Evolutionary conservation across 176 grass and related monocot species (phyloP).

Genomic region (Areca catechu): DNA sequence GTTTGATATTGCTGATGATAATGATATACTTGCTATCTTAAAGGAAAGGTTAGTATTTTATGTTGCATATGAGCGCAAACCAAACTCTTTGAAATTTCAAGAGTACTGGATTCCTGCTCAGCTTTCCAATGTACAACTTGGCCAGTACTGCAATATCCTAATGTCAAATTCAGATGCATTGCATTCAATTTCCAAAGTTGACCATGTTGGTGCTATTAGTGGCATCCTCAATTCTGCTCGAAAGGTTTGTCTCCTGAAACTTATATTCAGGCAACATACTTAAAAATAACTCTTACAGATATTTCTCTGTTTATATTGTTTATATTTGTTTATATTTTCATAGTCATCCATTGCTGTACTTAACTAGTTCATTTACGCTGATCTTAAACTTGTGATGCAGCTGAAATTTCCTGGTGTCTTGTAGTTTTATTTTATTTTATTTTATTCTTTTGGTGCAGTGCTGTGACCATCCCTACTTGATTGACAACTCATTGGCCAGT

Average conservation of each 20-base stretch:
- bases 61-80: constrained; percentile 56
- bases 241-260: constrained; percentile 32
- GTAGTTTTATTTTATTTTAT: too few species aligned
- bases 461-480: constrained; percentile 88
- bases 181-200: constrained; percentile 62
- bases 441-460: constrained; percentile 45
- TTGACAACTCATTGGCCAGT: constrained; percentile 54
- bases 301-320: too few species aligned
- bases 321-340: too few species aligned
- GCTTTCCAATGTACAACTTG: constrained; percentile 71
- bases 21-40: constrained; percentile 30
- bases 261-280: too few species aligned
- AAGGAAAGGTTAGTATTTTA: constrained; percentile 47
- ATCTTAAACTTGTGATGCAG: too few species aligned
- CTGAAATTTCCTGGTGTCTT: too few species aligned
- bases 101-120: constrained; percentile 84
- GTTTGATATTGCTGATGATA: constrained; percentile 30
- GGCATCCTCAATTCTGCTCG: constrained; percentile 58
- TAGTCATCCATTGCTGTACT: too few species aligned
- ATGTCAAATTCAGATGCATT: constrained; percentile 60
- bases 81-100: constrained; percentile 58
- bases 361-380: too few species aligned
- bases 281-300: too few species aligned
- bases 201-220: constrained; percentile 64
- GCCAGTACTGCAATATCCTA: constrained; percentile 64